Base-by-base conservation (phyloP, 768 basidiomycete species). In the Pulveroboletus sp. region DNA sequence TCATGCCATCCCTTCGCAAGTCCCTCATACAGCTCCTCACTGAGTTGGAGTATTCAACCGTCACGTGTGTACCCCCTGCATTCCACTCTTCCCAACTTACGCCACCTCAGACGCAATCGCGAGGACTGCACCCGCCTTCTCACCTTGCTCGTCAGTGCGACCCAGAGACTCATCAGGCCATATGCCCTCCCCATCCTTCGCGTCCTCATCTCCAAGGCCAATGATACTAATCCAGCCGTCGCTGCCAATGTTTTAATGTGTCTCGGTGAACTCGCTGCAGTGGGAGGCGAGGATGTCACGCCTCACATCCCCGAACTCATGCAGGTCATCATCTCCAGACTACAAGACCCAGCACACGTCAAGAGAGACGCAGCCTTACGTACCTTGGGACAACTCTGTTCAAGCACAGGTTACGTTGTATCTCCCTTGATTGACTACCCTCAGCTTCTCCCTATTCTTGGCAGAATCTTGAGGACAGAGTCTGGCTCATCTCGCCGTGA, bases 1-100 rank as follows among this genome's bases (percentile, higher is more conserved):
- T 99, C 17, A 97, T 99, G 88, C 95, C 96, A 8, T 93, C 92
- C 4, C 74, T 99, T 21, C 81, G 96, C 41, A 98, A 98, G 69
- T 86, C 93, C 1, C 75, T 99, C 51, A 96, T 98, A 48, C 95
- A 98, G 64, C 79, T 99, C 7, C 74, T 99, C 50, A 98, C 96
- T 0, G 96, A 98, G 70, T 73, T 99, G 33, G 94, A 98, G 71
- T 98, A 97, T 63, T 92, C 93, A 4, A 93, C 89, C 2, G 84
- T 93, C 44, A 75, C 74, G 84, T 86, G 70, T 73, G 93, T 83
- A 26, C 49, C 26, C 61, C 60, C 4, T 12, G 17, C 8, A 1
- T 41, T 14, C 17, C 1, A 28, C 18, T 44, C 5, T n/a, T 36
- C 26, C 11, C 14, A 26, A 45, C 35, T 49, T 14, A 50, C 30